Base-by-base conservation (phyloP, 2,329 filamentous ascomycete genomes). In the Sclerotinia trifoliorum region DNA sequence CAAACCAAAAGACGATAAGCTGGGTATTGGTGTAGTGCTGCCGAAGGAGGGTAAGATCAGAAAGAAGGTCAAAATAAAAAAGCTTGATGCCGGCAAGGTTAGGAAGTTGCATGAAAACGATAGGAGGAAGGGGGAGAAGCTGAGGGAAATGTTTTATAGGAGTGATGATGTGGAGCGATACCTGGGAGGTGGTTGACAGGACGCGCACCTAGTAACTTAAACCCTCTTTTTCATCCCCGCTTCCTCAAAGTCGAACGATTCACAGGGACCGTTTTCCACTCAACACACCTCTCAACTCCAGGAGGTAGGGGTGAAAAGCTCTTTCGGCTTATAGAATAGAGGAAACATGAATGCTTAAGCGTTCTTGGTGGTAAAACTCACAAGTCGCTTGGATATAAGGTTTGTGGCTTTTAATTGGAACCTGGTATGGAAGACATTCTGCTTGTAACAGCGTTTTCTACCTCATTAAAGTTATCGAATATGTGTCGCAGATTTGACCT, bases 161-260 rank as follows among this genome's bases (percentile, higher is more conserved):
- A 88, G 86, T 72, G 85, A 90, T n/a, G 90, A 94, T 72, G 81
- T 96, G 66, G 87, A 93, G 74, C 87, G 84, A 75, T 95, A 96
- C 66, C 58, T 77, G 24, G 70, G 73, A 7, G 70, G 71, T 29
- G 35, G 56, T 11, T 54, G n/a, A 51, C 5, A 13, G 32, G 19
- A 11, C 5, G 51, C 13, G 46, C 8, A 46, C 24, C 2, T 29
- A 61, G 26, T 35, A 35, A 24, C 8, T n/a, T 11, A 42, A 49
- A 35, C 29, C 6, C 15, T 29, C 32, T n/a, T n/a, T 58, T n/a
- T n/a, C 42, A 10, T 19, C 29, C 21, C n/a, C 35, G 21, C 21
- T 26, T 13, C 26, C 11, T 21, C 13, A n/a, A 49, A 51, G 15
- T 10, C 46, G n/a, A 19, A 51, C 24, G n/a, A 15, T 51, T 39